Conservation (phyloP, 331 rosid genomes). For the Saraca asoca region DNA sequence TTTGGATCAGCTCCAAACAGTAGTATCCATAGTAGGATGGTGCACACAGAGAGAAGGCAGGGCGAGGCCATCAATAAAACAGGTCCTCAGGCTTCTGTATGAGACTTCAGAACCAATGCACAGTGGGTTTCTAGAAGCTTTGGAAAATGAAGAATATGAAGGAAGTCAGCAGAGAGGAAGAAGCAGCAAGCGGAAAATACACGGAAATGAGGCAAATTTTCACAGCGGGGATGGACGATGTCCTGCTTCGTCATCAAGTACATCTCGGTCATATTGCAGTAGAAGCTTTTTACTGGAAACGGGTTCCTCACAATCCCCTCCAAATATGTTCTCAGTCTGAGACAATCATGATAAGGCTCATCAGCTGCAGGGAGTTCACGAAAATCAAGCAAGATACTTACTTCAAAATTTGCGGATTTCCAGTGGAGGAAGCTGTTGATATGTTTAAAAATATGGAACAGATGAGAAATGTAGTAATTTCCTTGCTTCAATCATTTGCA, state of each 20-base stretch:
- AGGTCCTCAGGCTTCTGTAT: conserved; percentile 86
- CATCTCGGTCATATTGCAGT: conserved; percentile 90
- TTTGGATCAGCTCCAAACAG: conserved; percentile 80
- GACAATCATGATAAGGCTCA: conserved; percentile 16
- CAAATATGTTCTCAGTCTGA: conserved; percentile 58
- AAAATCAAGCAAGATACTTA: conserved; percentile 21
- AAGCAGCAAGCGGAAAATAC: conserved; percentile 68
- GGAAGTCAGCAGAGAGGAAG: conserved; percentile 65
- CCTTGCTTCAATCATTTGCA: conserved; percentile 25
- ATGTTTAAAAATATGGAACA: conserved; percentile 34
- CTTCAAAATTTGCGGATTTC: conserved; percentile 26
- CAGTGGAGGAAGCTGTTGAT: too few relatives aligned
- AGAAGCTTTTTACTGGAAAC: conserved; percentile 86
- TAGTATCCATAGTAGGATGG: conserved; percentile 76
- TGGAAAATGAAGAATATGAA: conserved; percentile 64
- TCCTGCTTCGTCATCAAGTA: conserved; percentile 95
- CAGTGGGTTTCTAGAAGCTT: conserved; percentile 62
- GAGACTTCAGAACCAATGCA: conserved; percentile 96
- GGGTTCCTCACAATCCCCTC: conserved; percentile 82
- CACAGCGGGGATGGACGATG: conserved; percentile 83
- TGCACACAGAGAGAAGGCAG: conserved; percentile 92
- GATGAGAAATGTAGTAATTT: conserved; percentile 29
- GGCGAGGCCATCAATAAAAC: conserved; percentile 88
- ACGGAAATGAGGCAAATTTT: conserved; percentile 53
- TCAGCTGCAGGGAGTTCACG: conserved; percentile 20